phyloP scores from a whole-genome alignment of 2,329 filamentous ascomycete species.

The Sporothrix schenckii region DNA sequence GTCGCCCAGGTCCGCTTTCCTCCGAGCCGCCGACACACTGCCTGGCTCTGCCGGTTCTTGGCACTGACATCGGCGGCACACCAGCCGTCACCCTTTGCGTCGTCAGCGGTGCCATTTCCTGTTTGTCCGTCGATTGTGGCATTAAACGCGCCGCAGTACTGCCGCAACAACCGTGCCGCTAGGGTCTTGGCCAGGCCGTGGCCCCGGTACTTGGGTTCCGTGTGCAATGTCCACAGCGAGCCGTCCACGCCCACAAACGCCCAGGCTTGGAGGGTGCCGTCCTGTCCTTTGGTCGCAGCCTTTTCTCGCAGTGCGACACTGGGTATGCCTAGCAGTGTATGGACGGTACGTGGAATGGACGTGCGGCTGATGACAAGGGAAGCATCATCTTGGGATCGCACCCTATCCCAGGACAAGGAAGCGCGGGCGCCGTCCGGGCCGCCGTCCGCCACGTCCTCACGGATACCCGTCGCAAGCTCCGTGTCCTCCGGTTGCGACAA shows the following conservation, averaged over 20 bases:
- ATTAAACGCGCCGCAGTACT: slow-evolving; percentile 50
- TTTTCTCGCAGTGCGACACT: slow-evolving; percentile 51
- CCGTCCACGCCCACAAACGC: slow-evolving; percentile 64
- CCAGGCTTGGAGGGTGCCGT: slow-evolving; percentile 63
- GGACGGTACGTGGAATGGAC: slow-evolving; percentile 58
- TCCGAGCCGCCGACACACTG: slow-evolving; percentile 64
- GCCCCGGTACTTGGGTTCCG: slow-evolving; percentile 62
- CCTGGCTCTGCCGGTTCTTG: slow-evolving; percentile 63
- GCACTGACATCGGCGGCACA: slow-evolving; percentile 66
- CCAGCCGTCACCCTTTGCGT: slow-evolving; percentile 54
- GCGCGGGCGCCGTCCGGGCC: neutral
- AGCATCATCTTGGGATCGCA: slow-evolving; percentile 56
- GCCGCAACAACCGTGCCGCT: slow-evolving; percentile 59
- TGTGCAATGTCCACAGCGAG: slow-evolving; percentile 63
- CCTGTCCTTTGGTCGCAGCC: slow-evolving; percentile 38
- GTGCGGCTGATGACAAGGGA: slow-evolving; percentile 58
- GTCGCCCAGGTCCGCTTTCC: slow-evolving; percentile 59
- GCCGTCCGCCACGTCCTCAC: neutral
- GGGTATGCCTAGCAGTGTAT: slow-evolving; percentile 50
- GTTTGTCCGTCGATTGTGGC: neutral
- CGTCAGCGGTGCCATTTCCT: slow-evolving; percentile 55
- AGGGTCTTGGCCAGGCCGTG: slow-evolving; percentile 66
- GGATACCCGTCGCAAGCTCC: neutral
- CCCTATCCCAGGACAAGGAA: slow-evolving; percentile 56
- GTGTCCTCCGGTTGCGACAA: slow-evolving; percentile 46